These are phyloP conservation scores for Houttuynia cordata DNA, from an alignment of 164 flowering plant species.

Conservation along the genomic window DNA sequence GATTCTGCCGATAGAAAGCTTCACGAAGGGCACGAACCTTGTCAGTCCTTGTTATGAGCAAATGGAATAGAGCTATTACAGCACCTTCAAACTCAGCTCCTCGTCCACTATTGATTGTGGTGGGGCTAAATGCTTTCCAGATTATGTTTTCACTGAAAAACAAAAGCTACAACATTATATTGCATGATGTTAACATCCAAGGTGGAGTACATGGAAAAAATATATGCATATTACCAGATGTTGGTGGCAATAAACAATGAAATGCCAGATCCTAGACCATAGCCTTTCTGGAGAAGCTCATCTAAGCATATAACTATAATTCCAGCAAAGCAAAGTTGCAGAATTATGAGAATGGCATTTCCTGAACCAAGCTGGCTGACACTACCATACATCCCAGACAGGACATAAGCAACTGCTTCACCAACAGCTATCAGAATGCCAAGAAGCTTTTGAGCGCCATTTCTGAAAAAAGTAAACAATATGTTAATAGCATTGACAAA, in stretches of 20 bases:
- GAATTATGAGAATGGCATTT: constrained; percentile 43
- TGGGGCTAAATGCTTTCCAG: constrained; percentile 48
- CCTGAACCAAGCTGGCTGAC: constrained; percentile 40
- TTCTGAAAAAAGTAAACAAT: constrained; percentile 12
- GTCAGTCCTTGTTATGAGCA: constrained; percentile 29
- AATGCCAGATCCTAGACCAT: constrained; percentile 42
- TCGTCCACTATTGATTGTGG: constrained; percentile 38
- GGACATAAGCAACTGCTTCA: constrained; percentile 44
- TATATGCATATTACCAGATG: constrained; percentile 22
- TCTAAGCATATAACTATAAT: constrained; percentile 40
- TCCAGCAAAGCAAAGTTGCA: constrained; percentile 46
- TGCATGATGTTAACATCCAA: neutral
- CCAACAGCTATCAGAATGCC: constrained; percentile 48
- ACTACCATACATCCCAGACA: constrained; percentile 46
- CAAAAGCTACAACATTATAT: neutral
- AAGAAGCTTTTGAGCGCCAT: constrained; percentile 48
- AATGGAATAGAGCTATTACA: constrained; percentile 35
- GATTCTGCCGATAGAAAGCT: constrained; percentile 38
- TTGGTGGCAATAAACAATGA: constrained; percentile 41
- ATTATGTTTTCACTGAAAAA: constrained; percentile 35
- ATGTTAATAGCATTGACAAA: neutral
- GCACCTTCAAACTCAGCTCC: constrained; percentile 46
- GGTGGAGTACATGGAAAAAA: neutral
- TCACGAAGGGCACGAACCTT: constrained; percentile 38
- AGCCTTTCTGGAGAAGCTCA: constrained; percentile 46